phyloP scores from a whole-genome alignment of 2,329 filamentous ascomycete genomes.

The Trichoderma semiorbis region DNA sequence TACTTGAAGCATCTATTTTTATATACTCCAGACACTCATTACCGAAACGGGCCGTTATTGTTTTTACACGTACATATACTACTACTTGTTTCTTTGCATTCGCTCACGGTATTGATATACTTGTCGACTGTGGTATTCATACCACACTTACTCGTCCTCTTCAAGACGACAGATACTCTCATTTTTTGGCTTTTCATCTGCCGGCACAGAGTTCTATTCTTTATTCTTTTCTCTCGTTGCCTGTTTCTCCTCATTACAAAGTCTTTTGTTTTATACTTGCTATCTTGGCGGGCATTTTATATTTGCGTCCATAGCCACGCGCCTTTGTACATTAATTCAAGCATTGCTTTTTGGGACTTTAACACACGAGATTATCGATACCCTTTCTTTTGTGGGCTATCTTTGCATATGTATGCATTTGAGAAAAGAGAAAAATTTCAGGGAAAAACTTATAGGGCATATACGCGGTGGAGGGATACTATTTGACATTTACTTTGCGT shows the following conservation, averaged over 20 bases:
- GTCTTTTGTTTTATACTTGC: not conserved
- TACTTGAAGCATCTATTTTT: not conserved
- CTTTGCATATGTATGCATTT: not conserved
- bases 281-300: not conserved
- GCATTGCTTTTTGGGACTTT: not conserved
- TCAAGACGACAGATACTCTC: not conserved
- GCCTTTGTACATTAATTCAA: not conserved
- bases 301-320: not conserved
- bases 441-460: not conserved
- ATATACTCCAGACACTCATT: not conserved
- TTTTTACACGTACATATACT: not conserved
- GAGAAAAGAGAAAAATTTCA: not conserved
- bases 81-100: not conserved
- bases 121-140: not conserved
- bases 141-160: not conserved
- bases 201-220: not conserved
- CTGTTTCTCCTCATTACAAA: not conserved
- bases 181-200: not conserved
- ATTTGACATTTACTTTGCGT: not conserved
- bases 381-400: constrained; percentile 8
- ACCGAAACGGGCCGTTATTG: not conserved
- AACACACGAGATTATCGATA: not conserved
- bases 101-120: not conserved
- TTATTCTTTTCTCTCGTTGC: not conserved
- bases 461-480: not conserved